Evolutionary conservation across 2,329 filamentous ascomycete genomes (phyloP), one percentile per base, ranked within the genome.

Genomic region (Neocatenulostroma microsporum): DNA sequence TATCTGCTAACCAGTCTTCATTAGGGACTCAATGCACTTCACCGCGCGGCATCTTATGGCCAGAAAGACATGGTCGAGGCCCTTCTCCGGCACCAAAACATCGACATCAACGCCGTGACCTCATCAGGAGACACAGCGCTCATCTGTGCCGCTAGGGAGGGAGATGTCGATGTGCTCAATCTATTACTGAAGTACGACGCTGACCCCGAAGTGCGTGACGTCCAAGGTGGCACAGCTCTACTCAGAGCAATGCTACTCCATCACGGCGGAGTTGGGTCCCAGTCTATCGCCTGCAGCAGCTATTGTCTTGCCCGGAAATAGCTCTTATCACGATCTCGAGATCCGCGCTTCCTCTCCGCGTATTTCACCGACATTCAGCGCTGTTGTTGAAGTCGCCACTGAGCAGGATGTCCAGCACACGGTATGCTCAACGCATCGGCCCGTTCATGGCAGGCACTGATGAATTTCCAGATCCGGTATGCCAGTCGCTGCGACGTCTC

Each of bases 321-420:
- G 12, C 11, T 29, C 27, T 9, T 29, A n/a, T 14, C 12, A 29
- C 10, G 11, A 11, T 29, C 14, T 29, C 10, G 27, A 29, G 27
- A 15, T 29, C 9, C 27, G 27, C 11, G 10, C 27, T 4, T 29
- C 27, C 10, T 29, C 27, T 12, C 27, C 27, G 14, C 27, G 27
- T 29, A 29, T 29, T 15, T 9, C n/a, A 15, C 40, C 40, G n/a
- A 32, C 26, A 3, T 42, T 42, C 19, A 17, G 25, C 11, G 37
- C 34, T 11, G 21, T 39, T 5, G 40, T 42, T 7, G 30, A 40
- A 27, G 37, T 42, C 12, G 30, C 24, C 8, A 37, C 32, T 7
- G 40, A 42, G 18, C 14, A 25, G 10, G 37, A 42, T 15, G 37
- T 42, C n/a, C 21, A 27, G 15, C n/a, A 19, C 9, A 30, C 38